Base-by-base conservation (phyloP, 148 eudicot species). In the Beta vulgaris region DNA sequence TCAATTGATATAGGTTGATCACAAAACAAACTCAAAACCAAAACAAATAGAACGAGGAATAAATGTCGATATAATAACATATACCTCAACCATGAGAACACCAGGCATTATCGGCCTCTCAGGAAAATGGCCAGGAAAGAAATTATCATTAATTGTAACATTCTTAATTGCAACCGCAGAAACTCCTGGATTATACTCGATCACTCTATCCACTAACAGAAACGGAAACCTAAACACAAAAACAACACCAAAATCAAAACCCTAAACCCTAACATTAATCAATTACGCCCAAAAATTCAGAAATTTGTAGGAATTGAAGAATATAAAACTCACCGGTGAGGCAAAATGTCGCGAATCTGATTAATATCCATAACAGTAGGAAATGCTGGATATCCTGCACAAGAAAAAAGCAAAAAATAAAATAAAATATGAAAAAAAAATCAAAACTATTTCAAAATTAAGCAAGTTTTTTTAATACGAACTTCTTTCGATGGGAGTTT, bases 71-170 rank as follows among this genome's bases (percentile, higher is more conserved):
- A 28, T 34, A 53, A 65, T 10, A 31, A 11, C n/a, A 35, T 3
- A 34, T 82, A 95, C 98, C 98, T 95, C 97, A 78, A 95, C 89
- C 97, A 92, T 92, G 80, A 95, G 98, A 71, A 95, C 98, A 83
- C 98, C 98, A 58, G 98, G 97, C 97, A 95, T 95, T 21, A 95
- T 95, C 49, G 98, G 98, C 85, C 98, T 92, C 79, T 95, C 93
- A 12, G 98, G 98, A 76, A 95, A 95, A 89, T 95, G 98, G 1
- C 97, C 97, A 69, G 97, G 98, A 62, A 92, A 95, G 76, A 95
- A 92, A 81, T 92, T 95, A 72, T 95, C 98, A 83, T 95, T 95
- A 48, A 95, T 95, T 0, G 98, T 92, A 61, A 95, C 98, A 84
- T 95, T 95, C 87, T 94, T 95, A 58, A 95, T 95, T 32, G 90